phyloP scores from a whole-genome alignment of 164 flowering plant species.

The Houttuynia cordata region DNA sequence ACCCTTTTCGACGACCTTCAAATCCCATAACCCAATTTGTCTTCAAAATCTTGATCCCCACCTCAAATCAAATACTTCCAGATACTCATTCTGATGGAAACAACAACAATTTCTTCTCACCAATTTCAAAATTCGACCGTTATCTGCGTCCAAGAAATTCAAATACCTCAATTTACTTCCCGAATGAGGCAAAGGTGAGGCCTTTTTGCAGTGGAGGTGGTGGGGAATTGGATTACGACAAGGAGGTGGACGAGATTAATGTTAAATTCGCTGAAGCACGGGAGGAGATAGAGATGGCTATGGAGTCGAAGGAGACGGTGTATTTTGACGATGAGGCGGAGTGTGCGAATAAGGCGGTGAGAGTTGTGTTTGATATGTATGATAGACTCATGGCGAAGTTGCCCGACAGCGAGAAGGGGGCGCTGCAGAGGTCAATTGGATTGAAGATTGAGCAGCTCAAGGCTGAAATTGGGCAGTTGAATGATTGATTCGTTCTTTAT shows the following conservation, averaged over 20 bases:
- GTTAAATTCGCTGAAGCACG: slow-evolving; percentile 91
- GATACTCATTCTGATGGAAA: slow-evolving; percentile 2
- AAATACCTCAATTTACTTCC: slow-evolving; percentile 8
- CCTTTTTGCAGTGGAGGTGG: slow-evolving; percentile 15
- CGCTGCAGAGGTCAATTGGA: slow-evolving; percentile 79
- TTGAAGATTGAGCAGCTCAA: slow-evolving; percentile 91
- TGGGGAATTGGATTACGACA: slow-evolving; percentile 29
- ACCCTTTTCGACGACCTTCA: slow-evolving; percentile 17
- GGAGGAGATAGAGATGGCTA: slow-evolving; percentile 87
- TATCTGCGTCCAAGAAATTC: too few relatives aligned
- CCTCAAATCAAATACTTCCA: slow-evolving; percentile 2
- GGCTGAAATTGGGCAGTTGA: slow-evolving; percentile 72
- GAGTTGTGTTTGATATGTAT: slow-evolving; percentile 54
- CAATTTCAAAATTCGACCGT: too few relatives aligned
- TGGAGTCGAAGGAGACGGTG: slow-evolving; percentile 90
- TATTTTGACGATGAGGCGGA: slow-evolving; percentile 89
- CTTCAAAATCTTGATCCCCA: slow-evolving; percentile 5
- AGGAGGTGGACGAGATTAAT: slow-evolving; percentile 71
- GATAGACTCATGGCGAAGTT: slow-evolving; percentile 43
- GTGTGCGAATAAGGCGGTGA: slow-evolving; percentile 59
- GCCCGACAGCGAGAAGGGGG: slow-evolving; percentile 39
- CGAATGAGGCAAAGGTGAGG: slow-evolving; percentile 9
- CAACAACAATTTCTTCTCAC: too few relatives aligned
- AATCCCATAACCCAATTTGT: slow-evolving; percentile 18
- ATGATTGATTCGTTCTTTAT: slow-evolving; percentile 43